Percentiles rank a stretch among this genome's conserved stretches.
phyloP scores from a whole-genome alignment of 768 basidiomycete genomes.

The Phylloporus sp. region DNA sequence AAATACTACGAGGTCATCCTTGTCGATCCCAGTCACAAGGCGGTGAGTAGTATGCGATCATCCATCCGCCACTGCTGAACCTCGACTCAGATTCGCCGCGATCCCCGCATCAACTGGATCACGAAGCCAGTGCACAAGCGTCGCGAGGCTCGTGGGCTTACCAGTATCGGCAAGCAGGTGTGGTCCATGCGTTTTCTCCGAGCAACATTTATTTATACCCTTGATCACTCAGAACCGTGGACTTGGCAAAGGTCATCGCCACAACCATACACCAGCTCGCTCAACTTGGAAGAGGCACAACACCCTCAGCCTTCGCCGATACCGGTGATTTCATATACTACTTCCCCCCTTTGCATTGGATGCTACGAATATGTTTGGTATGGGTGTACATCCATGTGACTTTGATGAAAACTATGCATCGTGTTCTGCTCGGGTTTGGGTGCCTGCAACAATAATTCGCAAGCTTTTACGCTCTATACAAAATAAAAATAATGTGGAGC shows the following conservation, averaged over 20 bases:
- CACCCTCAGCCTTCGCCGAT: constrained; percentile 88
- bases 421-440: neutral
- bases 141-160: constrained; percentile 96
- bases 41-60: constrained; percentile 48
- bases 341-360: constrained; percentile 6
- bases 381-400: constrained; percentile 18
- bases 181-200: constrained; percentile 13
- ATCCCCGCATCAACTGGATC: constrained; percentile 99
- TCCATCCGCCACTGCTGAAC: constrained; percentile 10
- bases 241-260: constrained; percentile 88
- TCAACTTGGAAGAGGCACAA: constrained; percentile 99
- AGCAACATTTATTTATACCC: constrained; percentile 1
- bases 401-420: constrained; percentile 15
- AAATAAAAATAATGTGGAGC: constrained; percentile 6
- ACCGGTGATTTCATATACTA: constrained; percentile 53
- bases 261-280: constrained; percentile 90
- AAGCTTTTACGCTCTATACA: neutral
- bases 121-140: constrained; percentile 97
- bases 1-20: constrained; percentile 99
- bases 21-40: constrained; percentile 93
- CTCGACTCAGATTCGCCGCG: constrained; percentile 73
- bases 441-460: neutral
- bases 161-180: constrained; percentile 94
- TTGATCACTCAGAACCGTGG: constrained; percentile 74
- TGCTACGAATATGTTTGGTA: constrained; percentile 28